Base-by-base conservation (phyloP, 495 filamentous ascomycete species). In the Lasiosphaeris hirsuta region DNA sequence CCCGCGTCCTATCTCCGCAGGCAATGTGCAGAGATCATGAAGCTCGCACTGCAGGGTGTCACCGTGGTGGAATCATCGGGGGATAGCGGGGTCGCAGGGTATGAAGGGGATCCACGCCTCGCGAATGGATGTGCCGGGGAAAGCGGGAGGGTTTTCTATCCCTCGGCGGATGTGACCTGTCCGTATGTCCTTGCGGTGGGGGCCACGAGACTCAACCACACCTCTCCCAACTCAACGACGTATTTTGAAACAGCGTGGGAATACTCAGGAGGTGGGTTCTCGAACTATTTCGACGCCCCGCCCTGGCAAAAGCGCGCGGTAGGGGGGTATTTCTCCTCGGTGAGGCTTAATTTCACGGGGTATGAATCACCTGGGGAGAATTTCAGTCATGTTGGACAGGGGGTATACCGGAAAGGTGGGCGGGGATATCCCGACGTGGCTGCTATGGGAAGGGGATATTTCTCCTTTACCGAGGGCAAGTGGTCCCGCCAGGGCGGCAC, bases 391-490 rank as follows among this genome's bases (percentile, higher is more conserved):
- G 56, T 54, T 54, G 23, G 23, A 2, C 23, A 30, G 23, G 68
- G 66, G 48, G 72, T 58, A n/a, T 86, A 84, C 67, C 81, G 80
- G 57, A 77, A 79, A 6, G 75, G 75, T 11, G 83, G 83, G 0
- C 80, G 86, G 17, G 86, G 75, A 0, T 86, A 79, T 54, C 85
- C 86, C 0, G 86, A 89, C 50, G 77, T 89, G 15, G 67, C 80
- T 1, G 84, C 84, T 38, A 75, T 84, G 23, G 84, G 79, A 13
- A 81, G 81, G 34, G 76, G 79, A 34, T 73, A 84, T 45, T 64
- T 79, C 17, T 69, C 81, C 38, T 76, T 68, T 34, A 66, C 70
- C 19, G 57, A 63, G 13, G 75, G 75, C 7, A 1, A 66, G 7
- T 73, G 75, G 49, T 46, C 50, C 1, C 64, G 69, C 8, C 65